phyloP scores from a whole-genome alignment of 2,329 filamentous ascomycete species.

The Fusarium humuli region DNA sequence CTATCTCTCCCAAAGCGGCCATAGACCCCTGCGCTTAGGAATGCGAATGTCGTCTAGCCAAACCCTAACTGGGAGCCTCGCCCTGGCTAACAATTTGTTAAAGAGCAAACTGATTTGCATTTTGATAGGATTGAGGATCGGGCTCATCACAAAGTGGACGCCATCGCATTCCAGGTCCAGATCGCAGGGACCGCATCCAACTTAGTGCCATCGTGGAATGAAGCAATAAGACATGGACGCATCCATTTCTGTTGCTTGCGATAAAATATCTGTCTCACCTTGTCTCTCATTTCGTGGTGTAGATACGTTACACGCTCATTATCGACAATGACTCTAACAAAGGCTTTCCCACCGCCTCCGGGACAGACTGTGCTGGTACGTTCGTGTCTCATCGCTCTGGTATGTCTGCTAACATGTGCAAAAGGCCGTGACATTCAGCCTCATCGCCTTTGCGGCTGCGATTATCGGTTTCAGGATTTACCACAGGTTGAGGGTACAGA shows the following conservation, averaged over 20 bases:
- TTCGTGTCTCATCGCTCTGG: not conserved
- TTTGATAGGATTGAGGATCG: conserved; percentile 6
- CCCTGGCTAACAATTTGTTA: conserved; percentile 1
- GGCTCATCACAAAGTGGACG: conserved; percentile 4
- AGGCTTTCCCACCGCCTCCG: conserved; percentile 18
- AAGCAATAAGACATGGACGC: conserved; percentile 23
- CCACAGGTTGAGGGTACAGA: conserved; percentile 22
- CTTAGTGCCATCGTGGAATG: conserved; percentile 5
- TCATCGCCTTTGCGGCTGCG: conserved; percentile 9
- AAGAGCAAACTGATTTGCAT: conserved; percentile 9
- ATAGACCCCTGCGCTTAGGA: not conserved
- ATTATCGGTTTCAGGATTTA: conserved; percentile 23
- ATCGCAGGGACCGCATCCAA: conserved; percentile 14
- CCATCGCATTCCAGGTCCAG: conserved; percentile 22
- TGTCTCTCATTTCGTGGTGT: conserved; percentile 13
- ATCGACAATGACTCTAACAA: conserved; percentile 24
- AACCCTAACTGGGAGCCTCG: conserved; percentile 5
- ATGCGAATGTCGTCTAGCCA: conserved; percentile 22
- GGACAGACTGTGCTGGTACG: conserved; percentile 26
- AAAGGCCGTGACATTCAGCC: conserved; percentile 17
- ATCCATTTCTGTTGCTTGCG: conserved; percentile 12
- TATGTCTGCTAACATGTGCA: not conserved
- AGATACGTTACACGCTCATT: conserved; percentile 16
- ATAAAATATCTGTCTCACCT: conserved; percentile 7
- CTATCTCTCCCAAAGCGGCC: conserved; percentile 17